A percentile compares a stretch with the other conserved stretches of the same genome.
Conservation (phyloP, 2,329 filamentous ascomycete genomes). For the Xylariaceae sp. region DNA sequence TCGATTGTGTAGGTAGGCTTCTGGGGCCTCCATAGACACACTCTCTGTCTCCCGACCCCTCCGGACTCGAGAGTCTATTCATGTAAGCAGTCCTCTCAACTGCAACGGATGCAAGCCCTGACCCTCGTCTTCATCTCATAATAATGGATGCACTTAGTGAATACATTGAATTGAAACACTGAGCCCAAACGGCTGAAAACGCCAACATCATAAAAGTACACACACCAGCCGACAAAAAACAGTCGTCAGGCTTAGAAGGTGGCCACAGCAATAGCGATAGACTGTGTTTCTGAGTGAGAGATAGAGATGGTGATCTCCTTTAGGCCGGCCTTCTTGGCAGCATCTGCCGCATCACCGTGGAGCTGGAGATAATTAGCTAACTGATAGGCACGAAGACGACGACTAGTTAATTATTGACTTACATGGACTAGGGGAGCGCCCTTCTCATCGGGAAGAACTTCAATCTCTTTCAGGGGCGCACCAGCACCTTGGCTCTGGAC, state of each 20-base stretch:
- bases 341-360: constrained; percentile 74
- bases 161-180: constrained; percentile 2
- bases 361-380: constrained; percentile 56
- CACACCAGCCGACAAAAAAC: background rate
- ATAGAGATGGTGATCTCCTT: constrained; percentile 90
- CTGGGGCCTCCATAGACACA: background rate
- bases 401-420: constrained; percentile 40
- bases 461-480: constrained; percentile 88
- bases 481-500: constrained; percentile 83
- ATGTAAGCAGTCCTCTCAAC: background rate
- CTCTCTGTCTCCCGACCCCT: background rate
- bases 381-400: constrained; percentile 4
- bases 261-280: constrained; percentile 87
- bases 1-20: background rate
- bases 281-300: constrained; percentile 90
- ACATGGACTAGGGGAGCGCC: constrained; percentile 82
- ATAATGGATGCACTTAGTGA: constrained; percentile 6
- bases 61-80: background rate
- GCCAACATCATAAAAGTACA: constrained; percentile 16
- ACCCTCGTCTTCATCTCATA: background rate
- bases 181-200: constrained; percentile 1
- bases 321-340: constrained; percentile 80
- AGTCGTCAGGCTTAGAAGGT: constrained; percentile 51
- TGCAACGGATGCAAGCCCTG: background rate
- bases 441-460: constrained; percentile 74